These are phyloP conservation scores for Phytophthora pisi DNA, from an alignment of 352 stramenopile genomes.

Conservation along the genomic window DNA sequence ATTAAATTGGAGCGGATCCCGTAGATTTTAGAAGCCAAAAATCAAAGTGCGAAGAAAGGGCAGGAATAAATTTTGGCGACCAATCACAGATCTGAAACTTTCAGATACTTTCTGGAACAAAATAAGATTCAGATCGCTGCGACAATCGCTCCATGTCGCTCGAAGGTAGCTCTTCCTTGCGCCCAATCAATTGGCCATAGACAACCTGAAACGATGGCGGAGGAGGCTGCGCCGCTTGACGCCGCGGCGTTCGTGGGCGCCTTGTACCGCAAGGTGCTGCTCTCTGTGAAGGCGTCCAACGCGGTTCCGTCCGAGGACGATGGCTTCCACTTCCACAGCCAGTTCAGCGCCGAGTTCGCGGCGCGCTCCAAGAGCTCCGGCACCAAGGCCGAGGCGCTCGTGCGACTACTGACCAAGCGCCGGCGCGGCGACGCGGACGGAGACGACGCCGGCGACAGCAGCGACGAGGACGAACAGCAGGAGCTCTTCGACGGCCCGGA, in stretches of 20 bases:
- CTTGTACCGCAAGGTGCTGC: constrained; percentile 78
- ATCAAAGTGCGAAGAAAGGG: too few species aligned
- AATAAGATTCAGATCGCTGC: too few species aligned
- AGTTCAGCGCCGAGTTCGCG: constrained; percentile 72
- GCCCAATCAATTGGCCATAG: constrained; percentile 7
- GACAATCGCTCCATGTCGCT: too few species aligned
- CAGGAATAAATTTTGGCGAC: too few species aligned
- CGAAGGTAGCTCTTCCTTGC: neutral
- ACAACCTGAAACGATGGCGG: constrained; percentile 21
- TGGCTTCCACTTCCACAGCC: constrained; percentile 82
- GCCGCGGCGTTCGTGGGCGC: constrained; percentile 53
- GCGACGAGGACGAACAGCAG: constrained; percentile 42
- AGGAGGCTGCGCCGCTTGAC: constrained; percentile 20
- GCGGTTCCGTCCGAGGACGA: constrained; percentile 78
- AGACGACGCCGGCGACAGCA: constrained; percentile 43
- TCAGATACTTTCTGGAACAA: too few species aligned
- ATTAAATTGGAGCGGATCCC: too few species aligned
- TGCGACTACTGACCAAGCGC: constrained; percentile 54
- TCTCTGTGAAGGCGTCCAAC: constrained; percentile 86
- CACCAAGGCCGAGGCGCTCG: constrained; percentile 54
- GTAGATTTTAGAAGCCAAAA: too few species aligned
- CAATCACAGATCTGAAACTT: too few species aligned
- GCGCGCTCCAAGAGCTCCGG: constrained; percentile 40
- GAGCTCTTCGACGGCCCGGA: constrained; percentile 82
- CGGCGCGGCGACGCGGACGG: constrained; percentile 17